Evolutionary conservation across 495 filamentous ascomycete species (phyloP).

Genomic region (Hypoxylon trugodes): DNA sequence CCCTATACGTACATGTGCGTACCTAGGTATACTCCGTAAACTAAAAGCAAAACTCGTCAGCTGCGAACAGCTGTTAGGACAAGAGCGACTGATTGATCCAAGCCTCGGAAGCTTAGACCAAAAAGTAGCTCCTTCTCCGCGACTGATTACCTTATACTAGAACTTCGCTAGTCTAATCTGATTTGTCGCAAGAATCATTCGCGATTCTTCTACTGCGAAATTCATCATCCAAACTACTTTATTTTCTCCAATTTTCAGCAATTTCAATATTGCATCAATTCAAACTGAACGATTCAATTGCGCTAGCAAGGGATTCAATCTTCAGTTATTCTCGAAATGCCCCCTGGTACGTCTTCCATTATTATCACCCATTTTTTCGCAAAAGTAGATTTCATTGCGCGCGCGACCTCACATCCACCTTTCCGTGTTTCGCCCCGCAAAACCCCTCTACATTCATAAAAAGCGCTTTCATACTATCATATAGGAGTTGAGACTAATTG

Average conservation of each 20-base stretch:
- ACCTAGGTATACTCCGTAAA: background rate
- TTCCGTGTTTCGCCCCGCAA: background rate
- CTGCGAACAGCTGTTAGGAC: background rate
- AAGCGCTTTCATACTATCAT: background rate
- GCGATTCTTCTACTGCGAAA: background rate
- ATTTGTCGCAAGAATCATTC: conserved; percentile 29
- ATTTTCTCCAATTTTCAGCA: background rate
- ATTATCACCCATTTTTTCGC: background rate
- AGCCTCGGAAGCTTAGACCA: conserved; percentile 11
- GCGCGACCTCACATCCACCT: background rate
- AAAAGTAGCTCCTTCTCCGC: background rate
- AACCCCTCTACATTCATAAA: background rate
- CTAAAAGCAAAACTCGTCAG: no score
- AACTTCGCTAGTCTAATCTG: background rate
- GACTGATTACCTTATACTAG: no score
- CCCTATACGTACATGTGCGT: background rate
- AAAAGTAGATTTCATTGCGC: conserved; percentile 6
- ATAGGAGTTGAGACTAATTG: background rate
- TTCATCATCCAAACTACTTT: background rate
- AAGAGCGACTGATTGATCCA: no score
- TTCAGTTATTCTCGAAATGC: conserved; percentile 25
- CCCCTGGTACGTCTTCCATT: conserved; percentile 37
- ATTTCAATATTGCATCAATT: conserved; percentile 4
- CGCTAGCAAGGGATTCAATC: no score
- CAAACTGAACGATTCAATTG: background rate